These are phyloP conservation scores for Leptomonas seymouri DNA, from an alignment of 208 protist genomes.

Conservation along the genomic window DNA sequence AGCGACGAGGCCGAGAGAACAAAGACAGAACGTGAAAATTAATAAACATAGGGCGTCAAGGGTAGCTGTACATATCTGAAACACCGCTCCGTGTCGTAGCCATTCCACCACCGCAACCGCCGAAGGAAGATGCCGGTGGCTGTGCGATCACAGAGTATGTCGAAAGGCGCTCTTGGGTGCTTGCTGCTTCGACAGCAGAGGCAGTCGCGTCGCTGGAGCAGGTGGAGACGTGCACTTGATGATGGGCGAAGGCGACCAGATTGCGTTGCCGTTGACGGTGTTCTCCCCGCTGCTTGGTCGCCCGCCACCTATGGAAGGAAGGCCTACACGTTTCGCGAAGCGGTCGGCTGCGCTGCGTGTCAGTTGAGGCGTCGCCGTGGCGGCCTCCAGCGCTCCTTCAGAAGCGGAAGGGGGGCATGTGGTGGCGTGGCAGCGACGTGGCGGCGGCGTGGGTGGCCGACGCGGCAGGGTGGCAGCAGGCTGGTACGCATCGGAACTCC, in stretches of 20 bases:
- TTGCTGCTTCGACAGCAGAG: constrained; percentile 1
- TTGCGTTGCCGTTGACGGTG: constrained; percentile 10
- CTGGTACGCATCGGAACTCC: background rate
- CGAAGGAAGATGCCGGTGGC: no score
- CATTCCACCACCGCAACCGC: no score
- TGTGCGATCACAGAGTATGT: background rate
- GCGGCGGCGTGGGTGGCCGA: constrained; percentile 29
- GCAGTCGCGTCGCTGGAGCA: constrained; percentile 3
- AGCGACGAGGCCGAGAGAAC: no score
- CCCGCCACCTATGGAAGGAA: background rate
- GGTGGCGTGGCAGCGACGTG: constrained; percentile 18
- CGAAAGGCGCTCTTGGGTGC: background rate
- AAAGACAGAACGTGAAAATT: no score
- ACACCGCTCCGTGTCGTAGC: no score
- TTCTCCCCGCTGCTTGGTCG: background rate
- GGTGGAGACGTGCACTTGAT: background rate
- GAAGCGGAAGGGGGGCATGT: background rate
- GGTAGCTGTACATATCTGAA: no score
- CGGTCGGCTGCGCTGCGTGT: background rate
- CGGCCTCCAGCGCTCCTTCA: no score
- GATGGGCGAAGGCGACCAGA: constrained; percentile 9
- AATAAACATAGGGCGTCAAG: no score
- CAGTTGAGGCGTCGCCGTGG: background rate
- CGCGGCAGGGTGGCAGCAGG: background rate
- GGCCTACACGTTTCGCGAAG: no score